A percentile compares a stretch with the other conserved stretches of the same genome.
These are phyloP conservation scores for Rhodotorula diobovata DNA, from an alignment of 768 basidiomycete genomes.

Conservation along the genomic window DNA sequence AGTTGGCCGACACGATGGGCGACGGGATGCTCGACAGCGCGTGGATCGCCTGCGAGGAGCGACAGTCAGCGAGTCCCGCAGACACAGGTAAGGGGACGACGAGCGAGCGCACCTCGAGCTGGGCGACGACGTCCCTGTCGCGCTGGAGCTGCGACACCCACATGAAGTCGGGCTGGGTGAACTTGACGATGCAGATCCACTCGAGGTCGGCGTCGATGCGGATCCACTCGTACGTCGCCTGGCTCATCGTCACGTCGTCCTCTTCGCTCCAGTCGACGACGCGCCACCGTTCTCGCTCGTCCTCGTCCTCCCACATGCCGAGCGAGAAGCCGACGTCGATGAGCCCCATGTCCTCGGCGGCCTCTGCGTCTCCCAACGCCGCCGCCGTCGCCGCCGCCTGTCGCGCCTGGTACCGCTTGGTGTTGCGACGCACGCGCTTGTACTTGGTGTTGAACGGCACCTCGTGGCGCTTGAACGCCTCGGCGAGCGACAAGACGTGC, in stretches of 20 bases:
- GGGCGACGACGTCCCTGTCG: constrained; percentile 93
- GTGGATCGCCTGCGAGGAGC: constrained; percentile 66
- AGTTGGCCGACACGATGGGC: constrained; percentile 74
- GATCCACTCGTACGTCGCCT: constrained; percentile 98
- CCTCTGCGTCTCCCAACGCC: constrained; percentile 68
- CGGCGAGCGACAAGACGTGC: constrained; percentile 87
- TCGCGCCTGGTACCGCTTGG: constrained; percentile 88
- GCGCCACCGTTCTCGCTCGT: constrained; percentile 84
- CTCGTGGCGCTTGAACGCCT: constrained; percentile 84
- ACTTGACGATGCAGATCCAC: constrained; percentile 89
- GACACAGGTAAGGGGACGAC: neutral
- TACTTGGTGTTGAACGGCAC: constrained; percentile 98
- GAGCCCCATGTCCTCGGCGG: constrained; percentile 80
- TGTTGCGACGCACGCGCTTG: constrained; percentile 90
- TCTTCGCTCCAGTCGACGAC: constrained; percentile 98
- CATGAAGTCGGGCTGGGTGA: constrained; percentile 96
- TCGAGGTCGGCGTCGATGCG: constrained; percentile 98
- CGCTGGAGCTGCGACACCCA: constrained; percentile 95
- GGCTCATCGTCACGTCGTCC: constrained; percentile 76
- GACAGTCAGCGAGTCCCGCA: too few relatives aligned
- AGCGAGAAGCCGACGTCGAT: constrained; percentile 90
- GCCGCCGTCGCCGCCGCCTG: constrained; percentile 90
- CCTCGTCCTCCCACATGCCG: constrained; percentile 91
- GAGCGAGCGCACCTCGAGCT: constrained; percentile 67
- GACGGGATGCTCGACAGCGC: constrained; percentile 58